Evolutionary conservation across 2,329 filamentous ascomycete genomes (phyloP), one percentile per base, ranked within the genome.

Genomic region (Epichloe typhina): DNA sequence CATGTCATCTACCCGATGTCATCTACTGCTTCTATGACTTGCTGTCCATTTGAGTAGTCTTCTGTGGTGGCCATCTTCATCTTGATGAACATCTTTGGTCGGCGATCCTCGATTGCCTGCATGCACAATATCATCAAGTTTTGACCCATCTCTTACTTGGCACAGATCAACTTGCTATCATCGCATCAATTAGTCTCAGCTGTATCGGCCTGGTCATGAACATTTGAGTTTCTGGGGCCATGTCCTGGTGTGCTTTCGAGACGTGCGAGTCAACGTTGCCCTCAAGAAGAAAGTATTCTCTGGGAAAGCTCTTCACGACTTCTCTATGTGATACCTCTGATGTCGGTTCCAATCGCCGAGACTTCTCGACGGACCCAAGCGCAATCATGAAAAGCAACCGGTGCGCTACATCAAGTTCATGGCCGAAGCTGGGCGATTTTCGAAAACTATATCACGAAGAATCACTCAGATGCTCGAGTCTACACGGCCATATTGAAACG

Each of bases 361-460:
- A 45, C 19, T 12, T 33, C 38, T 35, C n/a, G 21, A 45, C 8
- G 13, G 19, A 15, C 5, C 4, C 8, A 13, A 46, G 41, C 17
- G 40, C 11, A 23, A 21, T 35, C 4, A 33, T 39, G n/a, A n/a
- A 46, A 17, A 13, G 13, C 3, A 4, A 13, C 19, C 12, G 36
- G 26, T 13, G 23, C 12, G 23, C 23, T 19, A 17, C 26, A 13
- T n/a, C 40, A 33, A 17, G 41, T 11, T 36, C 36, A 5, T 43
- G 45, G 23, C 46, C 50, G 11, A 52, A 47, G 52, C 43, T 53
- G n/a, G 52, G 52, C 31, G 52, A 53, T 33, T 51, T 53, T 15
- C 46, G 46, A 33, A 47, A 41, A 35, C 23, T 48, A 33, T 51
- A 51, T 31, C 17, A 26, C 31, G 36, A 40, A 23, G 11, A 33